phyloP scores from a whole-genome alignment of 371 early-diverging fungal genomes.

The Capniomyces stellatus region DNA sequence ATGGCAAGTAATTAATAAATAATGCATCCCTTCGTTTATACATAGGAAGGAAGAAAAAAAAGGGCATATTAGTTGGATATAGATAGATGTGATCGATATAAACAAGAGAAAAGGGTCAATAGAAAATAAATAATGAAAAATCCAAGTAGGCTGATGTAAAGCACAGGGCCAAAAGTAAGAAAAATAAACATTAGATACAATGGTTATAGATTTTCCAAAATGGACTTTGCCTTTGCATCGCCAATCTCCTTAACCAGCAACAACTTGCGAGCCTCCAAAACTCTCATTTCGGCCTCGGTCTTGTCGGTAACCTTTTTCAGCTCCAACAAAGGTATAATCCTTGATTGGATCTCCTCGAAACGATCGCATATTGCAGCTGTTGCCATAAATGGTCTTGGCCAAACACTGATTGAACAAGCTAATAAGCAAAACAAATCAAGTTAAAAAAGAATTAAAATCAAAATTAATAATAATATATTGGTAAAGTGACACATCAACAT shows the following conservation, averaged over 20 bases:
- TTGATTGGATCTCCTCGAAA: constrained; percentile 51
- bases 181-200: too few relatives aligned
- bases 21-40: too few relatives aligned
- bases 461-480: background rate
- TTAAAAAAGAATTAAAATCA: background rate
- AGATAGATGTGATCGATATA: too few relatives aligned
- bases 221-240: constrained; percentile 10
- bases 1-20: too few relatives aligned
- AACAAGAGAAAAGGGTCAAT: too few relatives aligned
- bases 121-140: too few relatives aligned
- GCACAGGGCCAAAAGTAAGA: too few relatives aligned
- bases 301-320: constrained; percentile 62
- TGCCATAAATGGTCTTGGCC: constrained; percentile 58
- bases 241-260: constrained; percentile 18
- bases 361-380: constrained; percentile 49
- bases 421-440: constrained; percentile 1
- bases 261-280: constrained; percentile 29
- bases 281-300: constrained; percentile 51
- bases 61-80: too few relatives aligned
- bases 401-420: constrained; percentile 15
- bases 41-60: too few relatives aligned
- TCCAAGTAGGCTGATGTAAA: too few relatives aligned
- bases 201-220: constrained; percentile 10
- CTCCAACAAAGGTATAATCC: constrained; percentile 53
- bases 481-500: background rate